Evolutionary conservation across 2,329 filamentous ascomycete genomes (phyloP), one percentile per base, ranked within the genome.

Genomic region (Hymenoscyphus linearis): DNA sequence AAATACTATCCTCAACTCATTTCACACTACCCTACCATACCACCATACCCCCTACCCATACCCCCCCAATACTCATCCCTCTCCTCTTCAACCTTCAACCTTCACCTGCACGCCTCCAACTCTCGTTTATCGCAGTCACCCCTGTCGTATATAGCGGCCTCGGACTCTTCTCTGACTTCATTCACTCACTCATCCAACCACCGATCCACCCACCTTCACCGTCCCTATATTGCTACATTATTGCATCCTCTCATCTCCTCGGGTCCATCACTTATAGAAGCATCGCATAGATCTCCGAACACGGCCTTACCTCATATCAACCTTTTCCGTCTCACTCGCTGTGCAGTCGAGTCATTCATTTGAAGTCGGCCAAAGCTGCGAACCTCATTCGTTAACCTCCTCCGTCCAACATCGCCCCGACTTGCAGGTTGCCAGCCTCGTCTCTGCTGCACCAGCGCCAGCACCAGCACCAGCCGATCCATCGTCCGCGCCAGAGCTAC

Each of bases 401-500:
- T 25, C 50, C 50, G 25, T 34, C 27, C 18, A 27, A 53, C 26
- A 18, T 25, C n/a, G 18, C 25, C 9, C 9, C 26, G 50, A 13
- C 50, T 53, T n/a, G 50, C 25, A 26, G 50, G 18, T 53, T 25
- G 16, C 25, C 25, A 47, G 40, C 27, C 50, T 53, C 50, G 25
- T 53, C 50, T 53, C 27, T 34, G 50, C 25, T 12, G 14, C 18
- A 16, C 40, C 40, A 47, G n/a, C n/a, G n/a, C n/a, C n/a, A 47
- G 14, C 18, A 6, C 16, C 40, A 53, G 4, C 50, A n/a, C n/a
- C n/a, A 22, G 13, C 27, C 50, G 50, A 14, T 53, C 60, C 60
- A 55, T 66, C 67, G 68, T 44, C 55, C 31, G 52, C 35, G 16
- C 16, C 37, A 57, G 14, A 40, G 25, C 13, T 40, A 44, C 56